Evolutionary conservation across 2,329 filamentous ascomycete species (phyloP).

Genomic region (Rachicladosporium sp.): DNA sequence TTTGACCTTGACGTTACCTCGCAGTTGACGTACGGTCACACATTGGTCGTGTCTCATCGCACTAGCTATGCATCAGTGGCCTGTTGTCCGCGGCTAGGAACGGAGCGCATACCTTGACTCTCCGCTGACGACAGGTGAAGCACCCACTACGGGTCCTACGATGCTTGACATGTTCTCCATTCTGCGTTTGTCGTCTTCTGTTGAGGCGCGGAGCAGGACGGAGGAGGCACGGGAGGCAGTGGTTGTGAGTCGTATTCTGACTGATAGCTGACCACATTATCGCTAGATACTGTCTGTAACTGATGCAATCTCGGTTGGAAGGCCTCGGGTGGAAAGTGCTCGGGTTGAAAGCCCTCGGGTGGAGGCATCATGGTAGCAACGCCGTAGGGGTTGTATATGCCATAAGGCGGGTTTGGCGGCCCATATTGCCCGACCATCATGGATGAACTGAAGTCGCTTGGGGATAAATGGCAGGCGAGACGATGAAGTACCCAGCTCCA

Average conservation of each 20-base stretch:
- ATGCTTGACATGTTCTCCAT: slow-evolving; percentile 72
- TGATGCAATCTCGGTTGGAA: slow-evolving; percentile 16
- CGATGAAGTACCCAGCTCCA: slow-evolving; percentile 6
- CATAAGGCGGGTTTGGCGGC: slow-evolving; percentile 17
- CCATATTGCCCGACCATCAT: slow-evolving; percentile 20
- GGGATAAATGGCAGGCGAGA: no score
- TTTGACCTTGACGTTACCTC: background rate
- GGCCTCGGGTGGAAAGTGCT: slow-evolving; percentile 2
- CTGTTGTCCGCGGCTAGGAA: background rate
- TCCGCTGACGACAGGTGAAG: slow-evolving; percentile 76
- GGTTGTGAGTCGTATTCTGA: slow-evolving; percentile 17
- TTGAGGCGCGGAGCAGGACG: slow-evolving; percentile 10
- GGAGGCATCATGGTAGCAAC: slow-evolving; percentile 20
- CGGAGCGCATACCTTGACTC: slow-evolving; percentile 53
- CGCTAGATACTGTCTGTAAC: slow-evolving; percentile 21
- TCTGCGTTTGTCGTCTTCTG: slow-evolving; percentile 16
- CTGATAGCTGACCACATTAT: slow-evolving; percentile 19
- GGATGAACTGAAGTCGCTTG: background rate
- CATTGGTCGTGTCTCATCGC: slow-evolving; percentile 75
- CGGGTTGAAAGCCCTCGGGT: slow-evolving; percentile 10
- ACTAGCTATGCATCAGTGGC: slow-evolving; percentile 40
- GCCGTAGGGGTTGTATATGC: slow-evolving; percentile 18
- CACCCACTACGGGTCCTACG: slow-evolving; percentile 87
- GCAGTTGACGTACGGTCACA: slow-evolving; percentile 53
- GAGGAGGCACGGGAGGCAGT: slow-evolving; percentile 12